phyloP scores from a whole-genome alignment of 441 rosid genomes.

The Pelargonium myrrhifolium region DNA sequence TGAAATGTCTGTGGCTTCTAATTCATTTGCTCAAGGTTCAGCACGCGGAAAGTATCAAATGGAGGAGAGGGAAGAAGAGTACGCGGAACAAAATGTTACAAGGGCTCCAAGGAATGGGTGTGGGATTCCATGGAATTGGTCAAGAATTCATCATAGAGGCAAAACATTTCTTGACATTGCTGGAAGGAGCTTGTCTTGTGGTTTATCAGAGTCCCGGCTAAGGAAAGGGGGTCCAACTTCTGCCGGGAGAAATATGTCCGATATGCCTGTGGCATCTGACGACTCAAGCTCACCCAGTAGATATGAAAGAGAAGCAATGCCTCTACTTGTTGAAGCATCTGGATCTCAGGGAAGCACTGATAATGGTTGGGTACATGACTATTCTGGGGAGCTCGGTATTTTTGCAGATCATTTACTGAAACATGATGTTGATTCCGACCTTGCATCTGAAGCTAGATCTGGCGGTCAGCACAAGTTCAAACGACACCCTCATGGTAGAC shows the following conservation, averaged over 20 bases:
- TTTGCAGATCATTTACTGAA: constrained; percentile 77
- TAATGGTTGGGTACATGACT: constrained; percentile 79
- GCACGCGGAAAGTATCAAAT: constrained; percentile 29
- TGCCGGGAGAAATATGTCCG: constrained; percentile 45
- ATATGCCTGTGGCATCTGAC: constrained; percentile 62
- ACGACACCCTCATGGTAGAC: constrained; percentile 36
- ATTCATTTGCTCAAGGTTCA: constrained; percentile 58
- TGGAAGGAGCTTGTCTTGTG: constrained; percentile 95
- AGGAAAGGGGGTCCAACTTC: constrained; percentile 49
- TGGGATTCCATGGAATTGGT: constrained; percentile 98
- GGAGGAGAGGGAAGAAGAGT: constrained; percentile 50
- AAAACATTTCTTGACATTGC: constrained; percentile 83
- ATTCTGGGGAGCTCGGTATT: constrained; percentile 92
- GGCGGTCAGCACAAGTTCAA: constrained; percentile 38
- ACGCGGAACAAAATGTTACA: constrained; percentile 48
- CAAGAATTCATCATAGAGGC: constrained; percentile 82
- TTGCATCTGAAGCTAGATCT: constrained; percentile 77
- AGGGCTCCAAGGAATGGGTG: constrained; percentile 71
- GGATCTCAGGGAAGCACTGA: constrained; percentile 56
- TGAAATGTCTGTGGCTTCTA: constrained; percentile 92
- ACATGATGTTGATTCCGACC: constrained; percentile 64
- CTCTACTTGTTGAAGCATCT: constrained; percentile 66
- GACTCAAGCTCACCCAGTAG: constrained; percentile 49
- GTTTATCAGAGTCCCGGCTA: constrained; percentile 60
- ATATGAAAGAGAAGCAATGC: constrained; percentile 71